Evolutionary conservation across 2,329 filamentous ascomycete genomes (phyloP).

Genomic region (Scedosporium apiospermum): DNA sequence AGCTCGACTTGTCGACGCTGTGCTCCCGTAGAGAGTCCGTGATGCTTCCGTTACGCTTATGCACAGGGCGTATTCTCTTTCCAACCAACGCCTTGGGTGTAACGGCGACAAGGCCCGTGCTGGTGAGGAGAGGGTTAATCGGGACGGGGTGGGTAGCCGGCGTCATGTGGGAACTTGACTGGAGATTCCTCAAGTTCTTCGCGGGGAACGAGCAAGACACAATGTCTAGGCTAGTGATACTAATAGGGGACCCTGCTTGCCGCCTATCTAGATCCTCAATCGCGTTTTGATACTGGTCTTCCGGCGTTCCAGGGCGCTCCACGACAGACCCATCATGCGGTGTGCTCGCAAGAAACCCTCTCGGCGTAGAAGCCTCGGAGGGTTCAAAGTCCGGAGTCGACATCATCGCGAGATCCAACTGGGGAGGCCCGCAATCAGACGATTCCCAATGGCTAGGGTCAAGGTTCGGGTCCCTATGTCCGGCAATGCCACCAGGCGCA

Average conservation of each 20-base stretch:
- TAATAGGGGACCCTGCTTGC: slow-evolving; percentile 33
- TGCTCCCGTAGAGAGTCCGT: slow-evolving; percentile 74
- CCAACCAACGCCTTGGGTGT: slow-evolving; percentile 49
- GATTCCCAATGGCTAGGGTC: slow-evolving; percentile 46
- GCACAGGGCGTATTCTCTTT: slow-evolving; percentile 50
- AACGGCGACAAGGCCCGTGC: slow-evolving; percentile 41
- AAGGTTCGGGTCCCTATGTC: slow-evolving; percentile 44
- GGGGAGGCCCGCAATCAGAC: slow-evolving; percentile 32
- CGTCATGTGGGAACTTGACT: slow-evolving; percentile 29
- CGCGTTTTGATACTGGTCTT: slow-evolving; percentile 18
- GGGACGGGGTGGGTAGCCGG: slow-evolving; percentile 48
- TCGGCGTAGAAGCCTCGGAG: not conserved
- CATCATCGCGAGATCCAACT: slow-evolving; percentile 27
- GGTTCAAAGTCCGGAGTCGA: not conserved
- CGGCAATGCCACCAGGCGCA: slow-evolving; percentile 63
- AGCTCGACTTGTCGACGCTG: slow-evolving; percentile 38
- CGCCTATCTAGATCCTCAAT: slow-evolving; percentile 20
- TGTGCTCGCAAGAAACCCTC: slow-evolving; percentile 8
- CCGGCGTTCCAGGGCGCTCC: slow-evolving; percentile 36
- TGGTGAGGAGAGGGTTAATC: slow-evolving; percentile 36
- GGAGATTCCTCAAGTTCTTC: slow-evolving; percentile 33
- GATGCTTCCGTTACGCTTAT: slow-evolving; percentile 81
- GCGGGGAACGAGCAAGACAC: slow-evolving; percentile 55
- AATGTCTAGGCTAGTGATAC: slow-evolving; percentile 50
- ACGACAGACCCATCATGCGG: slow-evolving; percentile 17